These are phyloP conservation scores for Elaeagnus macrophylla DNA, from an alignment of 306 rosid genomes.

Conservation along the genomic window DNA sequence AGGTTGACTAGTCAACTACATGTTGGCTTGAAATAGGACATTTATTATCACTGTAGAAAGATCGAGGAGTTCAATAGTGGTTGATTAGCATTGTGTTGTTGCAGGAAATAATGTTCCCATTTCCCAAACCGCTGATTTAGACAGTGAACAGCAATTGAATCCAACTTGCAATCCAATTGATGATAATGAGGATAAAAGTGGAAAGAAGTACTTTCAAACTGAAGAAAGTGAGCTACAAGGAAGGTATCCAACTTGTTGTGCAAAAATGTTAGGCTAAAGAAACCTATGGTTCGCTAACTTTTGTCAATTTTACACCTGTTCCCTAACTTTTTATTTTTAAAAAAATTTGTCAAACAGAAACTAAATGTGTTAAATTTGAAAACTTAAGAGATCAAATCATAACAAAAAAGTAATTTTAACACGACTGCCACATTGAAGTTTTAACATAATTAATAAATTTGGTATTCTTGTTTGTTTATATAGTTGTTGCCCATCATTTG, in stretches of 20 bases:
- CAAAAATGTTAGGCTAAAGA: too few species aligned
- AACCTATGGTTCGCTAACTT: too few species aligned
- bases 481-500: too few species aligned
- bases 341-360: too few species aligned
- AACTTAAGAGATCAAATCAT: too few species aligned
- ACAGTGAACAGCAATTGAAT: conserved; percentile 30
- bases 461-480: too few species aligned
- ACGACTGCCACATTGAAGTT: too few species aligned
- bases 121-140: conserved; percentile 13
- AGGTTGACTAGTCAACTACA: conserved; percentile 34
- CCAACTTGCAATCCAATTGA: conserved; percentile 17
- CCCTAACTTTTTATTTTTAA: too few species aligned
- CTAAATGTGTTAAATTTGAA: too few species aligned
- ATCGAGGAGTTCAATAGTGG: neutral
- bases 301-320: too few species aligned
- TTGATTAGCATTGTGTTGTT: conserved; percentile 9
- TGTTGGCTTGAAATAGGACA: neutral
- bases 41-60: neutral
- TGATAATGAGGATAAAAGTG: conserved; percentile 13
- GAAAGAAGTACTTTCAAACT: conserved; percentile 21
- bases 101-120: conserved; percentile 34
- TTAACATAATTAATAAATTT: too few species aligned
- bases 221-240: conserved; percentile 26
- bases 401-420: too few species aligned
- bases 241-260: conserved; percentile 30